Evolutionary conservation across 1,284 basidiomycete genomes (phyloP).

Genomic region (Boletus albobrunnescens): DNA sequence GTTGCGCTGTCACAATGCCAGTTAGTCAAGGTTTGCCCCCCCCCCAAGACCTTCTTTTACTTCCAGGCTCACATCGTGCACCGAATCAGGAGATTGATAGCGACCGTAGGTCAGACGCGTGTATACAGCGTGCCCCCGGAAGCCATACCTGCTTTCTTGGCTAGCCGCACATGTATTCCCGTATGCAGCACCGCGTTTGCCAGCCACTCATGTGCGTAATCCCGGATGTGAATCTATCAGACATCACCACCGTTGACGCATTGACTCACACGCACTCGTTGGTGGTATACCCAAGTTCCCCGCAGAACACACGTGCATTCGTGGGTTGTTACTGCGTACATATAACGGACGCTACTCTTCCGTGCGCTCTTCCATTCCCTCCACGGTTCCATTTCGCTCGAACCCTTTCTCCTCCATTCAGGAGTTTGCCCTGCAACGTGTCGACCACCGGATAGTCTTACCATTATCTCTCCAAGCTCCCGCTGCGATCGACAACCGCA

Average conservation of each 20-base stretch:
- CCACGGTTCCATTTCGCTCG: slow-evolving; percentile 7
- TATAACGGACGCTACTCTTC: slow-evolving; percentile 24
- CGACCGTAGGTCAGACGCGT: slow-evolving; percentile 2
- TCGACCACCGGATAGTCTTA: slow-evolving; percentile 1
- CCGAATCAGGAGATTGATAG: neutral
- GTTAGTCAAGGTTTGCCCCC: neutral
- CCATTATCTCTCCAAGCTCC: neutral
- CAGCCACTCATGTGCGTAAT: slow-evolving; percentile 12
- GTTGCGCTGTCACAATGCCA: neutral
- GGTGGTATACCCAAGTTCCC: slow-evolving; percentile 11
- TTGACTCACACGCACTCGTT: slow-evolving; percentile 11
- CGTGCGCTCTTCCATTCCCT: slow-evolving; percentile 11
- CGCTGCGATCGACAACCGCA: slow-evolving; percentile 2
- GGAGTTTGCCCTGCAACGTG: neutral
- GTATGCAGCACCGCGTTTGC: slow-evolving; percentile 16
- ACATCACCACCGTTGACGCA: slow-evolving; percentile 9
- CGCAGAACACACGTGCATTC: slow-evolving; percentile 13
- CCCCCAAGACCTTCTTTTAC: neutral
- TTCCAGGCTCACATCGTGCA: neutral
- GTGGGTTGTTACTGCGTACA: slow-evolving; percentile 16
- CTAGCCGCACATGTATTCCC: slow-evolving; percentile 12
- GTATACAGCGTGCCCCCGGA: slow-evolving; percentile 16
- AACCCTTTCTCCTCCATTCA: neutral
- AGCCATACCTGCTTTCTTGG: slow-evolving; percentile 4
- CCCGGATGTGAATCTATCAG: slow-evolving; percentile 7